Evolutionary conservation across 108 stramenopile genomes (phyloP).

Genomic region (Conticribra guillardii): DNA sequence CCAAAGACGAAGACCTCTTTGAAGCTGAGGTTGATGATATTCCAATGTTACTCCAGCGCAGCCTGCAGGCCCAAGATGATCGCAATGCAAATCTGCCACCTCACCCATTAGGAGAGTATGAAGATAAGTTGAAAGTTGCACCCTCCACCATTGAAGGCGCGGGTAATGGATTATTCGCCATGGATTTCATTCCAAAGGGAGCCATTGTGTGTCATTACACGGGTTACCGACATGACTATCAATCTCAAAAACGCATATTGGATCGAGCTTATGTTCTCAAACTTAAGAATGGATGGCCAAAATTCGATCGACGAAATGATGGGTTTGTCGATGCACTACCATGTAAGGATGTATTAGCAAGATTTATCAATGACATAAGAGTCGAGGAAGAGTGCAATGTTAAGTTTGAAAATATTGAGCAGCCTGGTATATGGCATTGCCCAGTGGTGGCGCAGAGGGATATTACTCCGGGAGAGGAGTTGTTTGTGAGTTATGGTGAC

Average conservation of each 20-base stretch:
- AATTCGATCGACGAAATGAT: slow-evolving; percentile 35
- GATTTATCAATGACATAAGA: slow-evolving; percentile 40
- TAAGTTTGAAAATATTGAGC: slow-evolving; percentile 37
- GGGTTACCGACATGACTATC: slow-evolving; percentile 48
- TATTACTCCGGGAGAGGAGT: slow-evolving; percentile 75
- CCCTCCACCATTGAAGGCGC: slow-evolving; percentile 39
- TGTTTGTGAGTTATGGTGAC: slow-evolving; percentile 74
- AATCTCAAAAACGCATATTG: slow-evolving; percentile 41
- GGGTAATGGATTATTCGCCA: slow-evolving; percentile 42
- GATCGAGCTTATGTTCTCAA: slow-evolving; percentile 39
- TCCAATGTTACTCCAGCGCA: slow-evolving; percentile 24
- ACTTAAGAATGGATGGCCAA: slow-evolving; percentile 46
- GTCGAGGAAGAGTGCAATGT: slow-evolving; percentile 40
- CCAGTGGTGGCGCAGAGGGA: slow-evolving; percentile 66
- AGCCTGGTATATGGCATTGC: slow-evolving; percentile 45
- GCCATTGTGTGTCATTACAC: slow-evolving; percentile 33
- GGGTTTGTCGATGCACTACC: slow-evolving; percentile 46
- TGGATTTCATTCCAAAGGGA: slow-evolving; percentile 24
- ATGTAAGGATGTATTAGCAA: slow-evolving; percentile 30
- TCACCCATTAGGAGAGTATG: slow-evolving; percentile 28
- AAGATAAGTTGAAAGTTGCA: slow-evolving; percentile 27
- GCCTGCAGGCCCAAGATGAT: slow-evolving; percentile 44
- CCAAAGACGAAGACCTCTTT: slow-evolving; percentile 39
- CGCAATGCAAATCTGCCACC: slow-evolving; percentile 44
- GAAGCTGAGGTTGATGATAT: slow-evolving; percentile 25